Percentiles rank a stretch among this genome's conserved stretches.
phyloP scores from a whole-genome alignment of 352 stramenopile species.

The Phytopythium chamaehyphon region DNA sequence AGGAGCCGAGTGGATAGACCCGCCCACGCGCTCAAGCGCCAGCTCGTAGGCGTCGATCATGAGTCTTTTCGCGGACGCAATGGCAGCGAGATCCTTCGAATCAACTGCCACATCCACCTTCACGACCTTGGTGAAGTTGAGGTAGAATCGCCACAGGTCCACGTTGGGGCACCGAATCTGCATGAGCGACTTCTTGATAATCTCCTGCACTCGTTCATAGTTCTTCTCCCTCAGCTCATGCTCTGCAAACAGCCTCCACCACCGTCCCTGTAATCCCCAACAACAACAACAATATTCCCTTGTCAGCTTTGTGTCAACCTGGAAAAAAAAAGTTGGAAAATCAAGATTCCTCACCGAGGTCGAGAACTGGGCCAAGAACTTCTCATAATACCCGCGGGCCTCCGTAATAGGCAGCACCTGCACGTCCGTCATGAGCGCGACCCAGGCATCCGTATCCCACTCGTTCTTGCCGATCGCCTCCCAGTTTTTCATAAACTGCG shows the following conservation, averaged over 20 bases:
- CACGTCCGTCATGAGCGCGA: slow-evolving; percentile 74
- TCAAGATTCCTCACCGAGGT: slow-evolving; percentile 40
- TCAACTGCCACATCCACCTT: slow-evolving; percentile 74
- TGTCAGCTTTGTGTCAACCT: no score
- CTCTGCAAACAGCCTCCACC: slow-evolving; percentile 86
- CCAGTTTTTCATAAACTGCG: slow-evolving; percentile 64
- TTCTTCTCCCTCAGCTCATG: slow-evolving; percentile 84
- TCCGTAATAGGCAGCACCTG: slow-evolving; percentile 61
- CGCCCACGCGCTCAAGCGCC: slow-evolving; percentile 76
- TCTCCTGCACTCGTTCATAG: slow-evolving; percentile 82
- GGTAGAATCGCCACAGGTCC: slow-evolving; percentile 86
- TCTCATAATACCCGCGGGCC: slow-evolving; percentile 72
- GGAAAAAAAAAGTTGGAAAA: no score
- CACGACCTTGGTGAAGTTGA: slow-evolving; percentile 84
- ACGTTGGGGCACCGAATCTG: slow-evolving; percentile 76
- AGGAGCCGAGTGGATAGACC: slow-evolving; percentile 67
- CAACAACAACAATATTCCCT: no score
- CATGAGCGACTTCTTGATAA: slow-evolving; percentile 88
- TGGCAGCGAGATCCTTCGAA: slow-evolving; percentile 49
- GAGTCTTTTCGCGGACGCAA: slow-evolving; percentile 57
- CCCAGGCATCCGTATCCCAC: slow-evolving; percentile 79
- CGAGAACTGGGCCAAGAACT: slow-evolving; percentile 63
- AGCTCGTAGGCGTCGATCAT: slow-evolving; percentile 86
- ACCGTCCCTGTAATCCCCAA: slow-evolving; percentile 43
- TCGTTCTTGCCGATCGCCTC: slow-evolving; percentile 44